Base-by-base conservation (phyloP, 1,284 basidiomycete genomes). In the Ustilago shanxiensis region DNA sequence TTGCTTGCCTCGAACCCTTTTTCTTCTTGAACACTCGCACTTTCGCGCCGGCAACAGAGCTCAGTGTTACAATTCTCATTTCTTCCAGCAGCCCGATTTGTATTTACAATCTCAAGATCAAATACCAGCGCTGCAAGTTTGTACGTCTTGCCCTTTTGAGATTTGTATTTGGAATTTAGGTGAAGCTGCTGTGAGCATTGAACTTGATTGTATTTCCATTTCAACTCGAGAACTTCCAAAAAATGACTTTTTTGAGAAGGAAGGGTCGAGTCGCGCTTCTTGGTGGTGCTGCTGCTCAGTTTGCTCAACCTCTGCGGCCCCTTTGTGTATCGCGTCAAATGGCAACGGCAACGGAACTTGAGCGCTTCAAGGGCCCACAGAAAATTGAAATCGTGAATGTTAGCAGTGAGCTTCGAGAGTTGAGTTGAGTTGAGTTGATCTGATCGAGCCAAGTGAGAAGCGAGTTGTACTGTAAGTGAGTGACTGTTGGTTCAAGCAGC, bases 11-110 rank as follows among this genome's bases (percentile, higher is more conserved):
- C 44, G 20, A 47, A 44, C 33, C 53, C 37, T 44, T 56, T 56
- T 54, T 37, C 35, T 56, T 56, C 26, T 33, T 31, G 24, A n/a
- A n/a, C n/a, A n/a, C n/a, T n/a, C n/a, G n/a, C n/a, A n/a, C n/a
- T n/a, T n/a, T n/a, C n/a, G n/a, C n/a, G n/a, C n/a, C n/a, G n/a
- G n/a, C n/a, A n/a, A n/a, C n/a, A n/a, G 14, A 20, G 4, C 39
- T 49, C 28, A 41, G 49, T 14, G 57, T 57, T 57, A 63, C n/a
- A 63, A 57, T 22, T 51, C 54, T 24, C 26, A 56, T 20, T 63
- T 51, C 53, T 49, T 56, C 54, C 50, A 28, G 35, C 14, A n/a
- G n/a, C n/a, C 47, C 35, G 31, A 41, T 51, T 44, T 60, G 58
- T 60, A 60, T 51, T 57, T 3, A 6, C 18, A 33, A 26, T 49